Evolutionary conservation across 441 rosid species (phyloP).

Genomic region (Populus hybrid): DNA sequence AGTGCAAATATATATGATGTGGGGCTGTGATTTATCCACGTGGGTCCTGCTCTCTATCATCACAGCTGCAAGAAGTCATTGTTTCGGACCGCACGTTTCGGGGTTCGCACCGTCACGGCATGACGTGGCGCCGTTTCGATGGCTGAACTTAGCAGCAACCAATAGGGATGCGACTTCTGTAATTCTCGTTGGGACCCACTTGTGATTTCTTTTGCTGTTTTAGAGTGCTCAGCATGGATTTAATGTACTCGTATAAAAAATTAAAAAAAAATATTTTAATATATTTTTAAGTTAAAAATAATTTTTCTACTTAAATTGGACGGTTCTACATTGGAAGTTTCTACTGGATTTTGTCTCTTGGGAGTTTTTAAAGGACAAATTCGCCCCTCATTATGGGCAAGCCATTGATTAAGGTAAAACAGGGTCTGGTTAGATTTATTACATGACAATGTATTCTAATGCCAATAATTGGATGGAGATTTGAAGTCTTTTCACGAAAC

Average conservation of each 20-base stretch:
- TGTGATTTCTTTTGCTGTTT: conserved; percentile 8
- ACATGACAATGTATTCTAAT: no score
- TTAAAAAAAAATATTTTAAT: no score
- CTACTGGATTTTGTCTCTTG: not conserved
- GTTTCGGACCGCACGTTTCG: conserved; percentile 21
- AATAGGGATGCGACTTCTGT: conserved; percentile 36
- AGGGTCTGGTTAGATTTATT: no score
- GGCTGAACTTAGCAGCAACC: conserved; percentile 36
- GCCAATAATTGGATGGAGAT: no score
- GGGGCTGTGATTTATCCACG: conserved; percentile 25
- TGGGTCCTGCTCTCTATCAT: conserved; percentile 28
- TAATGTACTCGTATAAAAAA: no score
- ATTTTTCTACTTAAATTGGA: no score
- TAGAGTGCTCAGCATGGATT: no score
- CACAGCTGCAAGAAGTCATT: conserved; percentile 18
- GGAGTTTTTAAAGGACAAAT: not conserved
- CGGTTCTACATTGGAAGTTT: not conserved
- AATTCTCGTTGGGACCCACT: conserved; percentile 28
- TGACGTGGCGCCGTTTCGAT: conserved; percentile 29
- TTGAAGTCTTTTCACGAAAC: no score
- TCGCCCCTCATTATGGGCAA: not conserved
- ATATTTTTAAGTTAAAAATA: no score
- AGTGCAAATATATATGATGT: conserved; percentile 14
- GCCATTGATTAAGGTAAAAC: not conserved
- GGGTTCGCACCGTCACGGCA: conserved; percentile 16